phyloP scores from a whole-genome alignment of 2,329 filamentous ascomycete species.

The Proliferodiscus dingleyae region DNA sequence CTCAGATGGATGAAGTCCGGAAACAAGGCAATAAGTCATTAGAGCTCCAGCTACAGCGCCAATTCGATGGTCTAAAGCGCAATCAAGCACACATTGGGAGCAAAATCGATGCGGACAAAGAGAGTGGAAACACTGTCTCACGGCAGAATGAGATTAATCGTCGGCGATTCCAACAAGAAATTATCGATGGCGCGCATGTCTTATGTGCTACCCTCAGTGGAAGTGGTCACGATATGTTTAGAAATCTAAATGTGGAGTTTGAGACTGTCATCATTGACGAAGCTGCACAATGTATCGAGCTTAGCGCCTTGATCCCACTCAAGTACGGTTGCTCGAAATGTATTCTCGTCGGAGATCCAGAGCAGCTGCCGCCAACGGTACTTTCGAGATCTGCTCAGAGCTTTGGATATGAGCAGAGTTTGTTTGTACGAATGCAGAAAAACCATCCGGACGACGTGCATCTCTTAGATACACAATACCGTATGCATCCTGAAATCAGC shows the following conservation, averaged over 20 bases:
- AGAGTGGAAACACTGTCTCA: conserved; percentile 73
- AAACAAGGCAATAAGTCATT: conserved; percentile 44
- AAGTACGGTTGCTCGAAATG: conserved; percentile 98
- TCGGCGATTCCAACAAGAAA: conserved; percentile 80
- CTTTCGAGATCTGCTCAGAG: conserved; percentile 87
- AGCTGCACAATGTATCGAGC: conserved; percentile 94
- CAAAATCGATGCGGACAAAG: conserved; percentile 81
- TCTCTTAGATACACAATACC: conserved; percentile 94
- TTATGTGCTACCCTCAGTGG: conserved; percentile 94
- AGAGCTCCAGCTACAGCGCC: conserved; percentile 59
- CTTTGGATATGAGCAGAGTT: conserved; percentile 94
- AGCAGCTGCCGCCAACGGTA: conserved; percentile 93
- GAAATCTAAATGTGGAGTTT: conserved; percentile 89
- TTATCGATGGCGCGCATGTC: conserved; percentile 85
- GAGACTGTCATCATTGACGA: conserved; percentile 98
- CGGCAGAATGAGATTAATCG: conserved; percentile 84
- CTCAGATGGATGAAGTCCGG: conserved; percentile 64
- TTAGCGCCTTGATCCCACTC: conserved; percentile 91
- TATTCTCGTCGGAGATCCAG: conserved; percentile 94
- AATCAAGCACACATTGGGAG: conserved; percentile 72
- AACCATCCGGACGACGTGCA: conserved; percentile 87
- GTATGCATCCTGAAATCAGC: conserved; percentile 98
- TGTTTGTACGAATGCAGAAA: conserved; percentile 97
- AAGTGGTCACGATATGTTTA: conserved; percentile 96
- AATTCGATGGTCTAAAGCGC: conserved; percentile 73